Conservation (phyloP, 2,329 filamentous ascomycete genomes). For the Ustilaginoidea virens region DNA sequence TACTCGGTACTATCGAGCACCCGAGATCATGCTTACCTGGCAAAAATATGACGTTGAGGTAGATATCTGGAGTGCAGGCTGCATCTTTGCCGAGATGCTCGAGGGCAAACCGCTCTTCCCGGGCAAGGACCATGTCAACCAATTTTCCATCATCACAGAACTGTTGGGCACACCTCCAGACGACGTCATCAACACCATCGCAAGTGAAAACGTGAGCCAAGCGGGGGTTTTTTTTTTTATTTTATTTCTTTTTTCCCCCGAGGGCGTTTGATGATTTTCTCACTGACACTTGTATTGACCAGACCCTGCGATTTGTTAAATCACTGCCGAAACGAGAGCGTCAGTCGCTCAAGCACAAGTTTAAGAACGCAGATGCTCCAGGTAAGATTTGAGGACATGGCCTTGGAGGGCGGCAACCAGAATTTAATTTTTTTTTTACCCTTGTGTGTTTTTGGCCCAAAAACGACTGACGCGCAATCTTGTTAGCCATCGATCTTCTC, state of each 20-base stretch:
- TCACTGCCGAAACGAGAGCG: constrained; percentile 90
- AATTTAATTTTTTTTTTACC: background rate
- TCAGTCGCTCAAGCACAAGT: constrained; percentile 74
- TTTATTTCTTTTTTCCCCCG: too few relatives aligned
- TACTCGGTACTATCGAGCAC: constrained; percentile 94
- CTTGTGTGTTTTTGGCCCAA: background rate
- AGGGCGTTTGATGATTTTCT: background rate
- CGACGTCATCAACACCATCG: constrained; percentile 97
- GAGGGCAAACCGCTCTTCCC: constrained; percentile 97
- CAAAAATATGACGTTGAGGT: constrained; percentile 99
- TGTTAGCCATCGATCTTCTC: constrained; percentile 71
- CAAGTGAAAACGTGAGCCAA: constrained; percentile 87
- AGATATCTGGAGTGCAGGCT: constrained; percentile 97
- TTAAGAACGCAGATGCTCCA: constrained; percentile 81
- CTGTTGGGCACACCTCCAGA: constrained; percentile 90
- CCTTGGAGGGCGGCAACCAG: too few relatives aligned
- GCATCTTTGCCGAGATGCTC: constrained; percentile 98
- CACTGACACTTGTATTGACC: background rate
- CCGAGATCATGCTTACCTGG: constrained; percentile 99
- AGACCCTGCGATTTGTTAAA: constrained; percentile 95
- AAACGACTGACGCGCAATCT: background rate
- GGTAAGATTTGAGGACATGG: constrained; percentile 34
- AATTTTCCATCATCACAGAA: constrained; percentile 99
- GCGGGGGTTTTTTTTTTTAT: too few relatives aligned
- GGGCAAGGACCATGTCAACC: constrained; percentile 97